These are phyloP conservation scores for Arachis stenosperma DNA, from an alignment of 306 rosid genomes.

Conservation along the genomic window DNA sequence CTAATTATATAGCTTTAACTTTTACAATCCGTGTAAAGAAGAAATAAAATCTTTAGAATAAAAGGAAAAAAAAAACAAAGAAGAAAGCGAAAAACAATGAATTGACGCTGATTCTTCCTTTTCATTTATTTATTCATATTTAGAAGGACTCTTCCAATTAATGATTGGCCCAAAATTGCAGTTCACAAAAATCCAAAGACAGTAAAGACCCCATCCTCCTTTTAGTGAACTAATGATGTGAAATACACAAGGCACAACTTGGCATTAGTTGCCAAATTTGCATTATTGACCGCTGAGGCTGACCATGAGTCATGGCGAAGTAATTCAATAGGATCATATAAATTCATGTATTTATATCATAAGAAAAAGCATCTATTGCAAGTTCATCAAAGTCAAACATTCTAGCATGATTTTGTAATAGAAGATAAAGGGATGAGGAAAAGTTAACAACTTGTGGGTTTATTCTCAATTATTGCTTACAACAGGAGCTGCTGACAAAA, in stretches of 20 bases:
- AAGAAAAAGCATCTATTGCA: conserved; percentile 12
- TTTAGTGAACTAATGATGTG: conserved; percentile 33
- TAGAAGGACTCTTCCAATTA: conserved; percentile 30
- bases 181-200: conserved; percentile 44
- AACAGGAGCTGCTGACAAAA: conserved; percentile 2
- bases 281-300: conserved; percentile 34
- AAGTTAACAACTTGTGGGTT: conserved; percentile 24
- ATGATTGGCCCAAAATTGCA: conserved; percentile 46
- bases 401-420: conserved; percentile 8
- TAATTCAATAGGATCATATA: conserved; percentile 20
- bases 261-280: conserved; percentile 40
- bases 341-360: conserved; percentile 14
- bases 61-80: not conserved
- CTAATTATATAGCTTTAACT: conserved; percentile 26
- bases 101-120: conserved; percentile 19
- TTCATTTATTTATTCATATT: conserved; percentile 27
- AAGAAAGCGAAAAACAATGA: conserved; percentile 10
- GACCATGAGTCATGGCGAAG: conserved; percentile 28
- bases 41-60: not conserved
- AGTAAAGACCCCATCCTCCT: conserved; percentile 40
- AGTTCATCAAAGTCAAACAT: conserved; percentile 2
- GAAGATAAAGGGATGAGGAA: not conserved
- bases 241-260: conserved; percentile 39
- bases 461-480: conserved; percentile 17
- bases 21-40: conserved; percentile 29